Percentiles rank a stretch among this genome's conserved stretches.
Evolutionary conservation across 75 land plant genomes (phyloP).

Genomic region (Isoetes taiwanensis): DNA sequence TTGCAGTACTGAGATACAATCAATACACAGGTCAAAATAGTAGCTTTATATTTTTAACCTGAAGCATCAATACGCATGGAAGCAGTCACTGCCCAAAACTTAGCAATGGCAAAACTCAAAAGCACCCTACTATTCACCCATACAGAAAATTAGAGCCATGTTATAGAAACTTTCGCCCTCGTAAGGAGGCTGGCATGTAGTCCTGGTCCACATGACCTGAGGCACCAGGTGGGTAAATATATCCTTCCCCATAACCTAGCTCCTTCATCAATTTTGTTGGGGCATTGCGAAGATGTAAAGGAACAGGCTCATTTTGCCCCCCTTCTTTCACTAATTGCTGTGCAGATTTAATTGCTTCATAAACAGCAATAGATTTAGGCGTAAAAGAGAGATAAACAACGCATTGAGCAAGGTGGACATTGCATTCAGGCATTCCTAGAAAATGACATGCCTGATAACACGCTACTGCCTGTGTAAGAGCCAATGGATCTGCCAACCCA

Average conservation of each 20-base stretch:
- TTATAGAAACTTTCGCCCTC: constrained; percentile 61
- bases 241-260: constrained; percentile 76
- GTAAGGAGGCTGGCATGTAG: constrained; percentile 58
- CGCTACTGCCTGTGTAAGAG: constrained; percentile 59
- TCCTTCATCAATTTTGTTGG: constrained; percentile 90
- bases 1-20: no score
- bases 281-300: constrained; percentile 85
- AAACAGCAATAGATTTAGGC: constrained; percentile 80
- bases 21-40: no score
- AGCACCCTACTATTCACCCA: no score
- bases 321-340: constrained; percentile 58
- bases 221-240: constrained; percentile 63
- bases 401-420: constrained; percentile 77
- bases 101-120: no score
- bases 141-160: no score
- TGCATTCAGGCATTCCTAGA: constrained; percentile 93
- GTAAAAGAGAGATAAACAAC: constrained; percentile 79
- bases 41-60: no score
- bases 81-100: no score
- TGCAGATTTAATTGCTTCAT: constrained; percentile 55
- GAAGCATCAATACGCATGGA: no score
- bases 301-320: constrained; percentile 85
- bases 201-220: constrained; percentile 34
- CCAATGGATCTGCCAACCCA: constrained; percentile 73
- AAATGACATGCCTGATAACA: constrained; percentile 98